Evolutionary conservation across 345 rosid genomes (phyloP), one percentile per base, ranked within the genome.

Genomic region (Citrus glauca): DNA sequence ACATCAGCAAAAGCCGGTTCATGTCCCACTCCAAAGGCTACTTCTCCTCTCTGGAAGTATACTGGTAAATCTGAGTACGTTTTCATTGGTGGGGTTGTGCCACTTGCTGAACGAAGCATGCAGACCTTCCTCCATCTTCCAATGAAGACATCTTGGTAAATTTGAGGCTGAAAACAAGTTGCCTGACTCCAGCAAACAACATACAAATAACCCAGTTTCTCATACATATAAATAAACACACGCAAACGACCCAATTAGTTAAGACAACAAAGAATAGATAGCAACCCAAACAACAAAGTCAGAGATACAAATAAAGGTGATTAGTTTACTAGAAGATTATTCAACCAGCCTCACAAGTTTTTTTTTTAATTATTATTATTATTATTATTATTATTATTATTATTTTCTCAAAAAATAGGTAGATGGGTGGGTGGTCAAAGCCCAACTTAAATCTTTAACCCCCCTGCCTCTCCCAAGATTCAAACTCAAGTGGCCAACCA

Each of bases 101-200:
- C 99, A 83, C 85, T 92, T 74, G 90, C 94, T 38, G 99, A 96
- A 79, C 98, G 98, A 78, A 94, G 89, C 95, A 96, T 86, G 82
- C 81, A 40, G 66, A 96, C 98, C 84, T 90, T 96, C 87, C 99
- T 91, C 99, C 99, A 96, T 88, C 90, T 92, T 69, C 99, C 99
- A 80, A 96, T 83, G 80, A 81, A 96, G 73, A 96, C 94, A 70
- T 94, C 98, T 80, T 96, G 95, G 72, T 84, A 84, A 75, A 94
- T 81, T 85, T 94, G 99, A 74, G 99, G 95, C 86, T 96, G 99
- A 72, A 96, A 96, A 81, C 89, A 69, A 40, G 99, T 96, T 76
- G 98, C 99, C 99, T 96, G 77, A 71, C 86, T 80, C 77, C 79
- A 87, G 79, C 75, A 68, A 78, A 57, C 69, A 87, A 87, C 20